A percentile compares a stretch with the other conserved stretches of the same genome.
phyloP scores from a whole-genome alignment of 352 stramenopile species.

The Blastocystis sp. region DNA sequence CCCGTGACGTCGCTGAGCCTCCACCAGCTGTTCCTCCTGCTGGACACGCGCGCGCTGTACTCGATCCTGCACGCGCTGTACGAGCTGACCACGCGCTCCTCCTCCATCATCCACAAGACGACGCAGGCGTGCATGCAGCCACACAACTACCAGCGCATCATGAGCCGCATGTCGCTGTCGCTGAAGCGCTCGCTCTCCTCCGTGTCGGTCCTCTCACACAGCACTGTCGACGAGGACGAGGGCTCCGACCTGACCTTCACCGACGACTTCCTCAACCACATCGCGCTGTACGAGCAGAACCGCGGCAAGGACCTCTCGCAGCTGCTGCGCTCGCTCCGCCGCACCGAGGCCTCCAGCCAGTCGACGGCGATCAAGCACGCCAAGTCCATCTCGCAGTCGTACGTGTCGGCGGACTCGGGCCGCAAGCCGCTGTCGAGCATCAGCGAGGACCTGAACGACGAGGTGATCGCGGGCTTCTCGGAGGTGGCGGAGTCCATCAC shows the following conservation, averaged over 20 bases:
- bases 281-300: conserved; percentile 16
- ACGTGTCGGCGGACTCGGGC: background rate
- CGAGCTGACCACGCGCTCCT: background rate
- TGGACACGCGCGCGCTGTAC: conserved; percentile 5
- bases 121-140: background rate
- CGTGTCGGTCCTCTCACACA: background rate
- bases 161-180: background rate
- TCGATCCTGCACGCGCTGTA: background rate
- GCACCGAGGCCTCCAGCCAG: background rate
- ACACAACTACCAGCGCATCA: background rate
- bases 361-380: conserved; percentile 35
- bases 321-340: background rate
- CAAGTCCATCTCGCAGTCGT: background rate
- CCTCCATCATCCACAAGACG: background rate
- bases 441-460: background rate
- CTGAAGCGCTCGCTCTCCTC: background rate
- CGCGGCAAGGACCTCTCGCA: background rate
- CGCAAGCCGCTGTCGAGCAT: background rate
- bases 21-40: conserved; percentile 12
- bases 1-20: background rate
- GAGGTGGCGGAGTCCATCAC: conserved; percentile 13
- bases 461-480: background rate
- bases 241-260: background rate
- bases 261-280: conserved; percentile 42
- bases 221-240: background rate